Evolutionary conservation across 805 yeast species (phyloP), one percentile per base, ranked within the genome.

Genomic region (Saturnispora diversa): DNA sequence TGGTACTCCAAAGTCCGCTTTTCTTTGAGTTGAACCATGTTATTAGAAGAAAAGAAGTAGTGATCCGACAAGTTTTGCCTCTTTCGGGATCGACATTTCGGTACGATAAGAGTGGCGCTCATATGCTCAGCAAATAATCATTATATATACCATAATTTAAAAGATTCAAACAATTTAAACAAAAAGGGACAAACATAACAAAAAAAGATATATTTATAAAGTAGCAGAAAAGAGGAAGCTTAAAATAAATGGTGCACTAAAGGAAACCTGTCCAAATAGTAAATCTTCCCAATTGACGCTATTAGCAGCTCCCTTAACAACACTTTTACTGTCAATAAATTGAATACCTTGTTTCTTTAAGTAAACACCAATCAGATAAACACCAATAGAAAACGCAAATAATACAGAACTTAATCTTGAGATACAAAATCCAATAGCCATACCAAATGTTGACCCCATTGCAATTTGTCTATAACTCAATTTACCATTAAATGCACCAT

Each of bases 401-500:
- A 80, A 60, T 22, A 75, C 64, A 15, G 73, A 63, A 43, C 76
- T 68, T 43, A 80, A 60, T 51, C 77, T 77, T 15, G 85, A 84
- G n/a, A 71, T 67, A 24, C 78, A 60, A 17, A 74, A 63, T 1
- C 86, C 86, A 41, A 72, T 49, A 23, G 72, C 64, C 44, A 77
- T 60, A 0, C 86, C 85, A 9, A 75, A 64, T 50, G 78, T 63
- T 1, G 81, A 74, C 5, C 86, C 86, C 42, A 75, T 58, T 10
- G 83, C 69, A 51, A 79, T 61, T 51, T 79, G 81, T 49, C 72
- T 70, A 52, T 79, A 79, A 58, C 74, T 73, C 48, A 77, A 60
- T 42, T 63, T 64, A 0, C 72, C 72, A n/a, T 65, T 65, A 40
- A 73, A 60, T 0, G 66, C 56, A n/a, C 60, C 58, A 44, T 62